These are phyloP conservation scores for Wickerhamiella brachini DNA, from an alignment of 805 yeast genomes.

Conservation along the genomic window DNA sequence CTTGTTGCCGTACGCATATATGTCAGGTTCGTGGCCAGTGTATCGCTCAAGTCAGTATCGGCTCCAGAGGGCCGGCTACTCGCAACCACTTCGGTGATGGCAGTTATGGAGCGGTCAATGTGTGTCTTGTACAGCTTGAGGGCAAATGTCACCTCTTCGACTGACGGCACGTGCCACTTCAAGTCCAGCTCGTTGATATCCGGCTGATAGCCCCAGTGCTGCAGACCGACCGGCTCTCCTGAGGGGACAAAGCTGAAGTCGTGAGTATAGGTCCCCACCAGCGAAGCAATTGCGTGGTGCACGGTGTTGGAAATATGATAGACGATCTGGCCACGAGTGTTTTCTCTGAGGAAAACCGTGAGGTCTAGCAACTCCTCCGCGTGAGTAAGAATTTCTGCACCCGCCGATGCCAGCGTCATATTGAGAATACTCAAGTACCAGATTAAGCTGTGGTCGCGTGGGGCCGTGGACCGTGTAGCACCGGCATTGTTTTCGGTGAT, in stretches of 20 bases:
- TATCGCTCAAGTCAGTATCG: conserved; percentile 33
- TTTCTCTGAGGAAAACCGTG: conserved; percentile 28
- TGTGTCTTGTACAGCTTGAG: conserved; percentile 41
- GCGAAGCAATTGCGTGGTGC: conserved; percentile 50
- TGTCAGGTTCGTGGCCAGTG: conserved; percentile 39
- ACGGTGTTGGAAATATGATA: conserved; percentile 49
- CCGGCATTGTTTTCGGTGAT: conserved; percentile 75
- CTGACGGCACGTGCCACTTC: conserved; percentile 63
- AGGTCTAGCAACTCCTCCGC: conserved; percentile 35
- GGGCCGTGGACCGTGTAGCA: conserved; percentile 44
- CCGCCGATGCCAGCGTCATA: conserved; percentile 58
- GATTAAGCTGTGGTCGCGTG: conserved; percentile 64
- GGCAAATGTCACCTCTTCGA: conserved; percentile 44
- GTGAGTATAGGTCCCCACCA: conserved; percentile 35
- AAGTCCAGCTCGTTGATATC: conserved; percentile 30
- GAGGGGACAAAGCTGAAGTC: conserved; percentile 14
- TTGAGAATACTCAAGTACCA: conserved; percentile 59
- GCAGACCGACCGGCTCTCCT: conserved; percentile 17
- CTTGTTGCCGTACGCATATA: conserved; percentile 48
- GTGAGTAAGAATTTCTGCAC: conserved; percentile 33
- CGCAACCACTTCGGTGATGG: conserved; percentile 3
- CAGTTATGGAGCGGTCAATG: conserved; percentile 20
- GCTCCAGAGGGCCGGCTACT: conserved; percentile 5
- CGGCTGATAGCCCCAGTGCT: conserved; percentile 30
- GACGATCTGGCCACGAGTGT: conserved; percentile 52